phyloP scores from a whole-genome alignment of 2,329 filamentous ascomycete genomes.

The Pestalotiopsis sp. region DNA sequence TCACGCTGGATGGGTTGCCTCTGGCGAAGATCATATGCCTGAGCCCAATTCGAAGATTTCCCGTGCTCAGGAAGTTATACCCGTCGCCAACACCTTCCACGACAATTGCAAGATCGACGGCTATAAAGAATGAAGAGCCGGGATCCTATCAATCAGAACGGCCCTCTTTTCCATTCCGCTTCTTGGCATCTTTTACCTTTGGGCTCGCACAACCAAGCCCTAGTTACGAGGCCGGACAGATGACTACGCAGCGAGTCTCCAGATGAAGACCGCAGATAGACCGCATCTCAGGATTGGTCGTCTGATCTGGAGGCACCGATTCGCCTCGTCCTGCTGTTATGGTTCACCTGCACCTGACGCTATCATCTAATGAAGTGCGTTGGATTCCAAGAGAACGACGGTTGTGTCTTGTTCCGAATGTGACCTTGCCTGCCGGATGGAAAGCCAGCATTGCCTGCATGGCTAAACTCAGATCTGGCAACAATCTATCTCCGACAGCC shows the following conservation, averaged over 20 bases:
- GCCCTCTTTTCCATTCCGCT: too few species aligned
- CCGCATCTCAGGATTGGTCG: not conserved
- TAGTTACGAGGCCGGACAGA: too few species aligned
- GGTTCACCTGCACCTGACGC: not conserved
- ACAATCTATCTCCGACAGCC: slow-evolving; percentile 3
- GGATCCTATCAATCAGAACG: not conserved
- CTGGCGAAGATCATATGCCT: not conserved
- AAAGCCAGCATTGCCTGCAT: not conserved
- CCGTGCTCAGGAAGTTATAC: not conserved
- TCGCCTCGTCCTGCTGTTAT: not conserved
- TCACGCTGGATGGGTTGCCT: not conserved
- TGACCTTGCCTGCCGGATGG: not conserved
- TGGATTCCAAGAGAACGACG: not conserved
- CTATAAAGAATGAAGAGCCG: not conserved
- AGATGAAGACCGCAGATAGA: not conserved
- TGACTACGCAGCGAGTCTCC: too few species aligned
- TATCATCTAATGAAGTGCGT: not conserved
- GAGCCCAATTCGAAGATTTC: not conserved
- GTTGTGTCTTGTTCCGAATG: not conserved
- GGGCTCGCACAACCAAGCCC: too few species aligned
- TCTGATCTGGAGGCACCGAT: not conserved
- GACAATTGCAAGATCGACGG: not conserved
- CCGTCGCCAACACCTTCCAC: not conserved
- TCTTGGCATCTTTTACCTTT: too few species aligned
- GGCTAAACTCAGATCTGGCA: slow-evolving; percentile 7